Evolutionary conservation across 2,329 filamentous ascomycete genomes (phyloP).

Genomic region (Neopestalotiopsis sp.): DNA sequence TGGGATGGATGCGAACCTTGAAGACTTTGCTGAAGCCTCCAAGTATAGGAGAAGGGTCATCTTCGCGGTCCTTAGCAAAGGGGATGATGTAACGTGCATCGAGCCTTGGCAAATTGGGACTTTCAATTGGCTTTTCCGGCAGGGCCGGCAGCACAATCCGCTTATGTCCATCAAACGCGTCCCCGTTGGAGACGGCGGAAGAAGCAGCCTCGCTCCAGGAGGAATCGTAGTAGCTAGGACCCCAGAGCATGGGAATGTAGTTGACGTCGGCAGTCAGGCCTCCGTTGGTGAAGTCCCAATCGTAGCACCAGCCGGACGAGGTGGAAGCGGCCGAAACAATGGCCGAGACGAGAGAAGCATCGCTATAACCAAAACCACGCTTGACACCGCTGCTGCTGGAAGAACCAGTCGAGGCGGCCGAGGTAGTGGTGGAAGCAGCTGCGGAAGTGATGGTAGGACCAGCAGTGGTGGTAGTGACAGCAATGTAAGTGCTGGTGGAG

Average conservation of each 20-base stretch:
- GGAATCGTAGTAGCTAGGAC: conserved; percentile 49
- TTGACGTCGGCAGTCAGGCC: conserved; percentile 49
- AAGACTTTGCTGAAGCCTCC: no score
- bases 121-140: no score
- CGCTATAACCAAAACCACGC: conserved; percentile 41
- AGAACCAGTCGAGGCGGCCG: conserved; percentile 20
- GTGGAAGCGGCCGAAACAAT: conserved; percentile 27
- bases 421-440: conserved; percentile 10
- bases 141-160: no score
- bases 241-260: conserved; percentile 75
- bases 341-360: conserved; percentile 33
- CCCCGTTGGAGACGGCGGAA: conserved; percentile 58
- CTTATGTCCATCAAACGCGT: no score
- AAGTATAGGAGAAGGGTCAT: no score
- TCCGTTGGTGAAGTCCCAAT: conserved; percentile 34
- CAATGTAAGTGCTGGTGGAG: conserved; percentile 7
- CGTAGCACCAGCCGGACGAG: conserved; percentile 39
- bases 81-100: no score
- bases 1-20: no score
- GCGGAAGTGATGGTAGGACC: background rate
- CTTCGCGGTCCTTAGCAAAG: no score
- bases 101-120: no score
- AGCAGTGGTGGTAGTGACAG: conserved; percentile 1
- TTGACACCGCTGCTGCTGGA: conserved; percentile 28
- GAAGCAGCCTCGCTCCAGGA: conserved; percentile 58